These are phyloP conservation scores for Vanderwaltozyma polyspora DNA, from an alignment of 805 yeast genomes.

Conservation along the genomic window DNA sequence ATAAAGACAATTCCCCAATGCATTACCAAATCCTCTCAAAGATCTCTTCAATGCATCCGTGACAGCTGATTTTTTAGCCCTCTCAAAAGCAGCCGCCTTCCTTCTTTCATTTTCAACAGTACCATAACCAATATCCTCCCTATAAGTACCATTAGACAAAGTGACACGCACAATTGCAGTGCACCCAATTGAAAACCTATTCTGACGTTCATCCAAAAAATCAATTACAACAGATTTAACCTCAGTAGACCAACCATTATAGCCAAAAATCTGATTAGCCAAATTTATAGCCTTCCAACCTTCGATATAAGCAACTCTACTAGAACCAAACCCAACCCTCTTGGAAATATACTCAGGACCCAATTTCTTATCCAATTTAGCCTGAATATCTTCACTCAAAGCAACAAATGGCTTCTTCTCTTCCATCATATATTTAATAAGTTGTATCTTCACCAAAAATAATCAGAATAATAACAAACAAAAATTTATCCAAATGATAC, in stretches of 20 bases:
- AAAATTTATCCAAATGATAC: too few relatives aligned
- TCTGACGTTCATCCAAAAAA: conserved; percentile 53
- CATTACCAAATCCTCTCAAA: conserved; percentile 70
- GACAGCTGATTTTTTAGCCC: conserved; percentile 72
- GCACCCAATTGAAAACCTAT: conserved; percentile 51
- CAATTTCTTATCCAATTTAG: conserved; percentile 34
- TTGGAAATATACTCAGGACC: conserved; percentile 74
- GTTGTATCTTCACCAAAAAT: too few relatives aligned
- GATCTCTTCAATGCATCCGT: conserved; percentile 78
- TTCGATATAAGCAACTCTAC: conserved; percentile 59
- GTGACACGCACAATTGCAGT: conserved; percentile 66
- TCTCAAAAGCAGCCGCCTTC: conserved; percentile 69
- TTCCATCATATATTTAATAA: conserved; percentile 11
- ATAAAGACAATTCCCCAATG: conserved; percentile 74
- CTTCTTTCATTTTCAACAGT: conserved; percentile 62
- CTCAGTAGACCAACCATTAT: conserved; percentile 75
- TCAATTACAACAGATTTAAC: conserved; percentile 56
- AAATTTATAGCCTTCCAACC: conserved; percentile 76
- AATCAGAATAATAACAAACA: too few relatives aligned
- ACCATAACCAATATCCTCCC: conserved; percentile 83
- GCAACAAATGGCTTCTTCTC: conserved; percentile 11
- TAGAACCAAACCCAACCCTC: conserved; percentile 66
- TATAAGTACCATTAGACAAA: conserved; percentile 63
- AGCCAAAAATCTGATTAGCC: conserved; percentile 75
- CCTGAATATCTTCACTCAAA: conserved; percentile 25